Percentiles rank a stretch among this genome's conserved stretches.
phyloP scores from a whole-genome alignment of 2,329 filamentous ascomycete species.

The Alternaria sp. region DNA sequence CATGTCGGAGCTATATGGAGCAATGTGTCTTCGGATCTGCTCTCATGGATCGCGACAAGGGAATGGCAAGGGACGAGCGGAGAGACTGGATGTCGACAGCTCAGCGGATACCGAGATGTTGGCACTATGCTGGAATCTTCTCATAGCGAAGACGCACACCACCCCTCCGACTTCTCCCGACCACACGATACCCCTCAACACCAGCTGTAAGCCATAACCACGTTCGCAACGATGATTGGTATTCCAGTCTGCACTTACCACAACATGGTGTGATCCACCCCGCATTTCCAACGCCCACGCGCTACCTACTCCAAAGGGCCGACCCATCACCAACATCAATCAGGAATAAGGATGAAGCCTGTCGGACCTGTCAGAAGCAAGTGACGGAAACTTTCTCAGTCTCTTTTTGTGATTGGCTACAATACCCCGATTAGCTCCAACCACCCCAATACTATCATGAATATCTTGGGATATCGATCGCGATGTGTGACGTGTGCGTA shows the following conservation, averaged over 20 bases:
- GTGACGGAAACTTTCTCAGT: background rate
- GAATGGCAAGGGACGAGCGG: background rate
- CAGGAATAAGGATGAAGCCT: background rate
- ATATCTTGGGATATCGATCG: too few relatives aligned
- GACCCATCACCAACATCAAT: background rate
- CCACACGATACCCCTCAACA: background rate
- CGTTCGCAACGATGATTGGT: background rate
- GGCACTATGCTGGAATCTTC: background rate
- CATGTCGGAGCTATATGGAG: background rate
- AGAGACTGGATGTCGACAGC: background rate
- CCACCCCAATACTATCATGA: background rate
- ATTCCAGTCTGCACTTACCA: constrained; percentile 7
- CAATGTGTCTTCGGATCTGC: constrained; percentile 3
- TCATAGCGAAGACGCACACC: background rate
- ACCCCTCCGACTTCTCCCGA: constrained; percentile 18
- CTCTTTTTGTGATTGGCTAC: background rate
- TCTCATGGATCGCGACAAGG: background rate
- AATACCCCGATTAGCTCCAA: background rate
- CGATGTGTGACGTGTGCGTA: constrained; percentile 2
- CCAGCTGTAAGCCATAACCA: background rate
- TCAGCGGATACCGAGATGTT: background rate
- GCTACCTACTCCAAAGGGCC: background rate
- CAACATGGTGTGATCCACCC: constrained; percentile 25
- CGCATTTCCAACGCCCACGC: constrained; percentile 5
- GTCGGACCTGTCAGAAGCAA: background rate